These are phyloP conservation scores for Phytopythium chamaehyphon DNA, from an alignment of 352 stramenopile genomes.

Conservation along the genomic window DNA sequence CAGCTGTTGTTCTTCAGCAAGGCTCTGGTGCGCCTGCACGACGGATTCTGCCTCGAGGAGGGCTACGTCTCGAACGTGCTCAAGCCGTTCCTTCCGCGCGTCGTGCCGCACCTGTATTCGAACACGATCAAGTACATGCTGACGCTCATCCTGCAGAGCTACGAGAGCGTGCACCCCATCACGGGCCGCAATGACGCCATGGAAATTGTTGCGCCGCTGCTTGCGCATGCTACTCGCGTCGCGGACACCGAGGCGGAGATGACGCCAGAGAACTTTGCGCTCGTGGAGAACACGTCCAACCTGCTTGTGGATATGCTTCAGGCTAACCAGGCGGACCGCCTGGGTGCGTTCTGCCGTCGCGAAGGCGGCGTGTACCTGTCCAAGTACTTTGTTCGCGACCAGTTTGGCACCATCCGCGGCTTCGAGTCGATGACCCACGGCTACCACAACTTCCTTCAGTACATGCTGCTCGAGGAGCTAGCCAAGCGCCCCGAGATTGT, in stretches of 20 bases:
- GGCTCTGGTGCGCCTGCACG: conserved; percentile 79
- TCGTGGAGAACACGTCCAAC: conserved; percentile 76
- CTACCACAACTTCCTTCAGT: conserved; percentile 90
- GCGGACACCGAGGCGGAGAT: conserved; percentile 8
- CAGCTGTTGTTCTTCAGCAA: conserved; percentile 87
- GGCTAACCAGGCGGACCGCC: conserved; percentile 79
- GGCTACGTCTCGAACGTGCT: conserved; percentile 83
- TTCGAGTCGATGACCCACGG: conserved; percentile 86
- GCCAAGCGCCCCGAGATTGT: conserved; percentile 70
- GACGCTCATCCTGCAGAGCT: conserved; percentile 83
- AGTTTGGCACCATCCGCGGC: conserved; percentile 85
- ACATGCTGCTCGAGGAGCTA: conserved; percentile 84
- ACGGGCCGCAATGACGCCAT: conserved; percentile 85
- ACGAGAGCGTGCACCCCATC: conserved; percentile 86
- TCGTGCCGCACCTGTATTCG: conserved; percentile 83
- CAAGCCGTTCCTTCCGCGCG: conserved; percentile 64
- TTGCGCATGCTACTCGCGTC: conserved; percentile 48
- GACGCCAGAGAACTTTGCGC: conserved; percentile 33
- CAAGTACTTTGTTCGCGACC: conserved; percentile 88
- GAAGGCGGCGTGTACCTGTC: conserved; percentile 81
- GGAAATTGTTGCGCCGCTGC: conserved; percentile 70
- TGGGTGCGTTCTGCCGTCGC: conserved; percentile 76
- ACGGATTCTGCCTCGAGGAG: conserved; percentile 84
- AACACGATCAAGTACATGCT: conserved; percentile 91
- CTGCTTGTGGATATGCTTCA: conserved; percentile 85